Conservation (phyloP, 1,284 basidiomycete species). For the Thelephora terrestris region DNA sequence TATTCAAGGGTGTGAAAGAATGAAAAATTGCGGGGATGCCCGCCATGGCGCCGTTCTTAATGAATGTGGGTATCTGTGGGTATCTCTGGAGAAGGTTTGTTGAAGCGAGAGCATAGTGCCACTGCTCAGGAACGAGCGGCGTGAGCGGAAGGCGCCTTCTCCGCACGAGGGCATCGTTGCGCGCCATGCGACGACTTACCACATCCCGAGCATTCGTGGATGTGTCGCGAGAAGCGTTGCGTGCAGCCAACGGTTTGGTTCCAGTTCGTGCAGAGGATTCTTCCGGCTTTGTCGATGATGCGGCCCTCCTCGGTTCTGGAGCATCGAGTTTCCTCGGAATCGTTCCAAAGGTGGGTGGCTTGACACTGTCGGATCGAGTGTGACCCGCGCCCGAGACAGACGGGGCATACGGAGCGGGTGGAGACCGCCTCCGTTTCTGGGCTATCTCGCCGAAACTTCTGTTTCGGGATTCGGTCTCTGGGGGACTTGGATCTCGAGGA, state of each 20-base stretch:
- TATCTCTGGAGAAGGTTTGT: too few relatives aligned
- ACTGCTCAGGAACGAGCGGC: slow-evolving; percentile 11
- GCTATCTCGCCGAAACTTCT: too few relatives aligned
- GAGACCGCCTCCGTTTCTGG: too few relatives aligned
- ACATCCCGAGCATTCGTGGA: slow-evolving; percentile 17
- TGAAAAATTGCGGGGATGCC: slow-evolving; percentile 13
- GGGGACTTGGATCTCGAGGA: too few relatives aligned
- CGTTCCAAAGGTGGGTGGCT: slow-evolving; percentile 5
- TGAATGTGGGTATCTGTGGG: too few relatives aligned
- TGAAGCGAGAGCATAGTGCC: too few relatives aligned
- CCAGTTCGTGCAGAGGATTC: slow-evolving; percentile 11
- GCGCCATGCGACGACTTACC: slow-evolving; percentile 11
- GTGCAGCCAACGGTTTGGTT: slow-evolving; percentile 9
- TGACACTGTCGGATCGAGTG: slow-evolving; percentile 8
- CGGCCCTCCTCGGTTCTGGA: slow-evolving; percentile 1
- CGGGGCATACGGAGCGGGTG: slow-evolving; percentile 5
- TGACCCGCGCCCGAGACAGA: slow-evolving; percentile 10
- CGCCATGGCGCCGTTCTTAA: slow-evolving; percentile 13
- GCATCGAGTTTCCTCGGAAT: background rate
- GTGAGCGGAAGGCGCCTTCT: slow-evolving; percentile 10
- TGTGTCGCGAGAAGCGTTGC: background rate
- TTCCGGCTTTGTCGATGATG: slow-evolving; percentile 7
- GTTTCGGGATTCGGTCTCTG: too few relatives aligned
- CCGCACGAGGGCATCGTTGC: slow-evolving; percentile 10
- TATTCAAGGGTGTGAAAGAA: slow-evolving; percentile 20